Evolutionary conservation across 2,329 filamentous ascomycete genomes (phyloP), one percentile per base, ranked within the genome.

Genomic region (Fusarium xylarioides): DNA sequence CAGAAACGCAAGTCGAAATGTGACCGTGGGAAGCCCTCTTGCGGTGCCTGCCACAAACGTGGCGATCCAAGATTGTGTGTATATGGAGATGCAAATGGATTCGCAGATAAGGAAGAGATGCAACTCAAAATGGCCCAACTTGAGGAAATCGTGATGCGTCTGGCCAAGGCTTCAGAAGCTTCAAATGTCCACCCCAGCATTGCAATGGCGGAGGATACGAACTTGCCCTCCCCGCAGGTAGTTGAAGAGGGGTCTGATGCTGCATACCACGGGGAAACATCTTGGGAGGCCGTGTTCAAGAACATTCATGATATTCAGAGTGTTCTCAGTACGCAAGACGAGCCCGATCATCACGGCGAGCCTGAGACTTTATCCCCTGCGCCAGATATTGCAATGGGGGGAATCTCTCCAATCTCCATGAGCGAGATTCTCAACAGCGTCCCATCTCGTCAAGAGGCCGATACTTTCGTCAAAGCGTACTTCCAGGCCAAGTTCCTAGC

Each of bases 1-100:
- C 84, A 85, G 68, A 76, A 76, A 26, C 83, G 84, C 65, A 86
- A 86, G 76, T 80, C 82, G 12, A 82, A 81, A 61, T 86, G 84
- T 68, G 84, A 85, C 68, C 80, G 83, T 19, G 79, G 77, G 57
- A 81, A 80, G 44, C 83, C 83, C 26, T 58, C 55, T 4, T 86
- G 84, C 68, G 78, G 80, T 28, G 80, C 81, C 11, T 86, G 84
- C 67, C 74, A 75, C 56, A 83, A 81, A 74, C 80, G 83, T 40
- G 81, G 82, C 21, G 79, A 83, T n/a, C 75, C 67, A 9, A 66
- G 66, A 7, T 43, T 64, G 6, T 85, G 84, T 62, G 76, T 71
- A 30, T 84, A 83, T 60, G 77, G 79, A 12, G 32, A 76, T 63
- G 63, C 66, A 37, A 57, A 59, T 12, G 63, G 19, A 18, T 40